phyloP scores from a whole-genome alignment of 1,139 yeast genomes.

The Candida tropicalis region DNA sequence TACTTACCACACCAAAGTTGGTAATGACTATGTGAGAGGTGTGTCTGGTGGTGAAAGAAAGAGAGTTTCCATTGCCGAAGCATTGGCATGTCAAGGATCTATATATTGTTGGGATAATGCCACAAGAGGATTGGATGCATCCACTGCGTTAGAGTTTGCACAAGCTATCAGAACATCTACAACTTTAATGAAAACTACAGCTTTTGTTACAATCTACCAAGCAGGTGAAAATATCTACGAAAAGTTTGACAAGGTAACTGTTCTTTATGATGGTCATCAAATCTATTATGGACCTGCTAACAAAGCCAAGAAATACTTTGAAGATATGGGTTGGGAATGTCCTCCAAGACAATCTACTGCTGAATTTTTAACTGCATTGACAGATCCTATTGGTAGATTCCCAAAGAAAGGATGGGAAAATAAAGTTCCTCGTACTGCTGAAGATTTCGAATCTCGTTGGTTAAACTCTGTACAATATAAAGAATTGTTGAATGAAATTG shows the following conservation, averaged over 20 bases:
- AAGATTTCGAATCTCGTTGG: conserved; percentile 62
- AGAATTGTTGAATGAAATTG: conserved; percentile 40
- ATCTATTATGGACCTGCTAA: conserved; percentile 59
- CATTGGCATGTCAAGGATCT: conserved; percentile 57
- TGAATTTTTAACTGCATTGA: conserved; percentile 70
- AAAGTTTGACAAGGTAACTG: conserved; percentile 65
- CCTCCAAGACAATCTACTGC: conserved; percentile 68
- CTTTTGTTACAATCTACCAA: conserved; percentile 65
- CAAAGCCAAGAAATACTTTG: conserved; percentile 57
- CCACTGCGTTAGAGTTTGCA: conserved; percentile 69
- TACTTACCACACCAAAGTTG: conserved; percentile 28
- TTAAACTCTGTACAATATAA: conserved; percentile 51
- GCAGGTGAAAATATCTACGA: conserved; percentile 69
- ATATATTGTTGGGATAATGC: conserved; percentile 76
- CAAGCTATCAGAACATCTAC: conserved; percentile 65
- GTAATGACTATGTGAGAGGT: conserved; percentile 63
- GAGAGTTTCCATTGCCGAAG: conserved; percentile 77
- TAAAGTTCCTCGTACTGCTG: conserved; percentile 57
- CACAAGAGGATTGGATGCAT: conserved; percentile 78
- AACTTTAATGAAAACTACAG: conserved; percentile 54
- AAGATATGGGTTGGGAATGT: conserved; percentile 61
- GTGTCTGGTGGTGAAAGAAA: conserved; percentile 87
- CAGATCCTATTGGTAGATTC: conserved; percentile 55
- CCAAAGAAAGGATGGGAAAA: conserved; percentile 50
- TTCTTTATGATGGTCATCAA: conserved; percentile 60